Percentiles rank a stretch among this genome's conserved stretches.
Conservation (phyloP, 768 basidiomycete genomes). For the Mycena albidolilacea region DNA sequence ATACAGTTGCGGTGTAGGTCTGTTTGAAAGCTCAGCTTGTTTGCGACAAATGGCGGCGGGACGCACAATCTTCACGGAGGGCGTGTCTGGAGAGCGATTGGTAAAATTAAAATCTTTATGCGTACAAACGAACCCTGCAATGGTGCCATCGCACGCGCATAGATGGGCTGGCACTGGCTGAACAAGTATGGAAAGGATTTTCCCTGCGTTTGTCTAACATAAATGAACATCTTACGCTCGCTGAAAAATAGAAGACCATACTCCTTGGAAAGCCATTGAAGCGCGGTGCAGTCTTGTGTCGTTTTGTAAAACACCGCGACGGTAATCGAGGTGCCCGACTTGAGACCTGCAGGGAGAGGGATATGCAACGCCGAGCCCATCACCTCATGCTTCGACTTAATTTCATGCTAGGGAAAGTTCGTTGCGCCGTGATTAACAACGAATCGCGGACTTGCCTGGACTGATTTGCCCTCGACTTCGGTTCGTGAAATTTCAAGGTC, state of each 20-base stretch:
- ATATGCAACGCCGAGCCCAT: slow-evolving; percentile 86
- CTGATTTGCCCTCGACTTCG: slow-evolving; percentile 65
- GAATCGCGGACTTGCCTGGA: slow-evolving; percentile 56
- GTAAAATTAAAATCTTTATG: background rate
- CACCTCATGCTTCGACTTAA: slow-evolving; percentile 73
- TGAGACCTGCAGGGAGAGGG: slow-evolving; percentile 60
- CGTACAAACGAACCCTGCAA: slow-evolving; percentile 69
- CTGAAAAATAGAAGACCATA: slow-evolving; percentile 49
- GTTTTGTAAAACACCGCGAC: slow-evolving; percentile 80
- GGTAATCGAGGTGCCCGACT: slow-evolving; percentile 62
- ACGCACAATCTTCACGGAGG: slow-evolving; percentile 84
- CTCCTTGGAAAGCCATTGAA: slow-evolving; percentile 92
- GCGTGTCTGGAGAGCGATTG: slow-evolving; percentile 72
- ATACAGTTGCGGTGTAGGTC: slow-evolving; percentile 89
- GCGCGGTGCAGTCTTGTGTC: slow-evolving; percentile 78
- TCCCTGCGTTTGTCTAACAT: slow-evolving; percentile 84
- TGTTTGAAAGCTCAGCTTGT: slow-evolving; percentile 45
- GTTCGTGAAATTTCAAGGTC: slow-evolving; percentile 74
- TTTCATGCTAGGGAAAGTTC: slow-evolving; percentile 57
- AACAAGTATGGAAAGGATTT: slow-evolving; percentile 90
- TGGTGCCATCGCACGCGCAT: slow-evolving; percentile 85
- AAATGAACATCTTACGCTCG: slow-evolving; percentile 3
- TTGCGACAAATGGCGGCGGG: slow-evolving; percentile 4
- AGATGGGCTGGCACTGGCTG: slow-evolving; percentile 94
- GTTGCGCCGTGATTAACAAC: background rate